phyloP scores from a whole-genome alignment of 2,329 filamentous ascomycete genomes.

The Sclerotinia nivalis region DNA sequence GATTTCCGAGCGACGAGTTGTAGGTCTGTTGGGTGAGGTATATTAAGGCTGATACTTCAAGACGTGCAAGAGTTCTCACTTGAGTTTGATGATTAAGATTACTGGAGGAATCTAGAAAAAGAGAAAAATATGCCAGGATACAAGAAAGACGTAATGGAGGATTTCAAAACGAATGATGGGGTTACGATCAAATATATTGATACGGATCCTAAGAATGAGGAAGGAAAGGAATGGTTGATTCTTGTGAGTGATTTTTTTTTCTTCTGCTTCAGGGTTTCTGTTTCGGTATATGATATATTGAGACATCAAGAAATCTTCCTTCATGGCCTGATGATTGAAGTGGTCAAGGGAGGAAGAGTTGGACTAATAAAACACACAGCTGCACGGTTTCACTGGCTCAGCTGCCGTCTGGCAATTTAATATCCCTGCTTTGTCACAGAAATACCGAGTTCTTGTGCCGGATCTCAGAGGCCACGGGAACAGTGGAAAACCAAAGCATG shows the following conservation, averaged over 20 bases:
- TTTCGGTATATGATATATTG: background rate
- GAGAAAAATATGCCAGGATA: background rate
- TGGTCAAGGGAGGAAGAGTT: background rate
- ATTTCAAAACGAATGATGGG: slow-evolving; percentile 33
- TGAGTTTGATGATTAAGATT: background rate
- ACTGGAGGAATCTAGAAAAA: background rate
- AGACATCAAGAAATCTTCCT: background rate
- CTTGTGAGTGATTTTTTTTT: slow-evolving; percentile 29
- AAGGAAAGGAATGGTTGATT: slow-evolving; percentile 30
- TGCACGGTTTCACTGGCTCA: slow-evolving; percentile 42
- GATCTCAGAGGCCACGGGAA: slow-evolving; percentile 40
- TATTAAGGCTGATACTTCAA: background rate
- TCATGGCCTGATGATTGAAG: no score
- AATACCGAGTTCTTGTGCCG: slow-evolving; percentile 37
- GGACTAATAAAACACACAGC: slow-evolving; percentile 28
- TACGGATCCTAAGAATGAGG: slow-evolving; percentile 26
- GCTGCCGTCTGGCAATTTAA: slow-evolving; percentile 39
- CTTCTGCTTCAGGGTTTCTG: no score
- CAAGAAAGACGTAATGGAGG: slow-evolving; percentile 24
- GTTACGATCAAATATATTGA: slow-evolving; percentile 34
- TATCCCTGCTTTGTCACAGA: slow-evolving; percentile 30
- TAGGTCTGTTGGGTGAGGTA: no score
- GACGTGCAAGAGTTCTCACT: background rate
- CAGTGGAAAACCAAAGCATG: slow-evolving; percentile 36
- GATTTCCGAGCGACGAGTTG: no score